Conservation (phyloP, 768 basidiomycete genomes). For the Tricholoma hemisulphureum region DNA sequence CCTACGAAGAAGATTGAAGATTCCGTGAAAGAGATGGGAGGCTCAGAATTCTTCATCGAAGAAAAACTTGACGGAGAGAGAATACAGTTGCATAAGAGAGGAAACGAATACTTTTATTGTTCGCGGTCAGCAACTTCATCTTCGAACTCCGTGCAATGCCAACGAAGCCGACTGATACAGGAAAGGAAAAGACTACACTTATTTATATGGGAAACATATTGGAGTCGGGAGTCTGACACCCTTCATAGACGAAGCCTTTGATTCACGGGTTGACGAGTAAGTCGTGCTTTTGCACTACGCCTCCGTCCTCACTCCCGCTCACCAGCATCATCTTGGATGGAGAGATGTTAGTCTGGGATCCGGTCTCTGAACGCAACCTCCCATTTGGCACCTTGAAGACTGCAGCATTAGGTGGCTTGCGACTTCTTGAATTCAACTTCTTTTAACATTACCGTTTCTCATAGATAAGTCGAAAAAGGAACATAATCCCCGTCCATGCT, state of each 20-base stretch:
- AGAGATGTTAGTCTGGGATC: constrained; percentile 99
- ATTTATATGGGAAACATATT: constrained; percentile 85
- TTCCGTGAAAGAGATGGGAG: constrained; percentile 81
- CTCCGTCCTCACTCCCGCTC: not conserved
- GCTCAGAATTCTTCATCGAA: constrained; percentile 81
- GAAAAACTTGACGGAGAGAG: constrained; percentile 98
- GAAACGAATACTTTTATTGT: constrained; percentile 89
- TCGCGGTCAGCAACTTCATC: constrained; percentile 57
- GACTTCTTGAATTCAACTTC: not conserved
- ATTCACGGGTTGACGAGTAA: constrained; percentile 76
- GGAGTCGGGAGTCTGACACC: constrained; percentile 88
- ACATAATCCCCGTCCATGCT: constrained; percentile 83
- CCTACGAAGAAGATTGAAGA: constrained; percentile 79
- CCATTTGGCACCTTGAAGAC: constrained; percentile 95
- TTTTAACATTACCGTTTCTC: not conserved
- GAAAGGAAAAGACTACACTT: constrained; percentile 89
- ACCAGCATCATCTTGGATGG: constrained; percentile 90
- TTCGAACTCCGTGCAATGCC: not conserved
- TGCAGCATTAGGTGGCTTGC: constrained; percentile 70
- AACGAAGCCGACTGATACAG: constrained; percentile 34
- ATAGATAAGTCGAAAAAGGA: constrained; percentile 71
- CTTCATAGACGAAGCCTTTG: constrained; percentile 74
- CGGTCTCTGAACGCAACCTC: constrained; percentile 78
- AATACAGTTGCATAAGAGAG: constrained; percentile 92
- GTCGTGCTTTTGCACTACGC: constrained; percentile 24